A percentile compares a stretch with the other conserved stretches of the same genome.
phyloP scores from a whole-genome alignment of 352 stramenopile species.

The Globisporangium paroecandrum region DNA sequence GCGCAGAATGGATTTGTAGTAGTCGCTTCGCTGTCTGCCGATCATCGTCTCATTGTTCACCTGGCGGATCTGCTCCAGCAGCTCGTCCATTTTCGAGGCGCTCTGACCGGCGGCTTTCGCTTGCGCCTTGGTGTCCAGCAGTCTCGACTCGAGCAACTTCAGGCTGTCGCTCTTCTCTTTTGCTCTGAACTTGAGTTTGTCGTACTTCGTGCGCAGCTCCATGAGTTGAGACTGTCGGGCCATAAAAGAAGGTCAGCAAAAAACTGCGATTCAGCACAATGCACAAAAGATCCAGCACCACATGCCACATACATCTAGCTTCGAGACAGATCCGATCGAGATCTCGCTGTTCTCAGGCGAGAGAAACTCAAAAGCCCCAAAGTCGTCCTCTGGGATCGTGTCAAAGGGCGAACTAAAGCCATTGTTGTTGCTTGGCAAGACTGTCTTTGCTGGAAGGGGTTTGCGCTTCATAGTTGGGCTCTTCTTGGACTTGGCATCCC shows the following conservation, averaged over 20 bases:
- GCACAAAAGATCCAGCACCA: neutral
- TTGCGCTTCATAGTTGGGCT: conserved; percentile 16
- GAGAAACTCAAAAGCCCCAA: conserved; percentile 64
- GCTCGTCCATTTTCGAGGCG: conserved; percentile 49
- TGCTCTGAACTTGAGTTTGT: conserved; percentile 66
- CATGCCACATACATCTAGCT: conserved; percentile 40
- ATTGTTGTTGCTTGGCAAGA: conserved; percentile 14
- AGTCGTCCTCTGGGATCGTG: conserved; percentile 31
- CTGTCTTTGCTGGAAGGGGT: neutral
- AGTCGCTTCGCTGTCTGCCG: conserved; percentile 67
- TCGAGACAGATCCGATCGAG: conserved; percentile 48
- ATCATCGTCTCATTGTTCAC: conserved; percentile 58
- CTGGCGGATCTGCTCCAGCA: conserved; percentile 61
- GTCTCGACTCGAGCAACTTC: conserved; percentile 48
- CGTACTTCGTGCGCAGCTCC: conserved; percentile 67
- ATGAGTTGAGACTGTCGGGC: conserved; percentile 41
- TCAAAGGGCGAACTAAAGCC: conserved; percentile 15
- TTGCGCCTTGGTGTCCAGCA: conserved; percentile 51
- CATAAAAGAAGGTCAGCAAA: neutral
- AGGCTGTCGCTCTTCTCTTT: conserved; percentile 56
- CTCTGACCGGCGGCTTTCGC: conserved; percentile 41
- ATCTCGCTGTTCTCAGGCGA: conserved; percentile 49
- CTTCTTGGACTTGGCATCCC: conserved; percentile 11
- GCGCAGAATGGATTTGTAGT: conserved; percentile 76
- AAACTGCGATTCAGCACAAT: neutral